These are phyloP conservation scores for Haemoproteus tartakovskyi DNA, from an alignment of 169 alveolate genomes.

Conservation along the genomic window DNA sequence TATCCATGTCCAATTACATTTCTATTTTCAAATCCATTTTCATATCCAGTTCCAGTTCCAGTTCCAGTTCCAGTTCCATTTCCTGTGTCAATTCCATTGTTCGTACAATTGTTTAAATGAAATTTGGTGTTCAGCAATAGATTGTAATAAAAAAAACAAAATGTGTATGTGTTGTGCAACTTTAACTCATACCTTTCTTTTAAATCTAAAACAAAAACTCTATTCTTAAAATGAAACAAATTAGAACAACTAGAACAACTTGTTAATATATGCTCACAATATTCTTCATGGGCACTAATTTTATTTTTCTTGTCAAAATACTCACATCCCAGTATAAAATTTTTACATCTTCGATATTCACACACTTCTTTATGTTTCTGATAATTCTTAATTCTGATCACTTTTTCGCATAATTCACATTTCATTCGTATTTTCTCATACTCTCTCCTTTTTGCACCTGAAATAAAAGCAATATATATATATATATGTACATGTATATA, in stretches of 20 bases:
- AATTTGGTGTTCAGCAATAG: slow-evolving; percentile 45
- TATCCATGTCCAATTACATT: too few relatives aligned
- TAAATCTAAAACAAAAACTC: slow-evolving; percentile 22
- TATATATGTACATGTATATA: too few relatives aligned
- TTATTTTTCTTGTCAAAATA: slow-evolving; percentile 42
- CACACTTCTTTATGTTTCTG: slow-evolving; percentile 28
- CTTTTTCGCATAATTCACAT: slow-evolving; percentile 26
- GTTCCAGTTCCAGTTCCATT: too few relatives aligned
- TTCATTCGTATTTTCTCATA: slow-evolving; percentile 52
- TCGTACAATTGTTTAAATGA: too few relatives aligned
- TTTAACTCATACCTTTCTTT: slow-evolving; percentile 37
- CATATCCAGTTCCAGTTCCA: too few relatives aligned
- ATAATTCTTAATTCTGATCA: slow-evolving; percentile 33
- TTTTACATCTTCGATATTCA: slow-evolving; percentile 47
- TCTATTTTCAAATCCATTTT: too few relatives aligned
- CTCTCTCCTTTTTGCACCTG: slow-evolving; percentile 41
- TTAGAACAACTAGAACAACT: slow-evolving; percentile 57
- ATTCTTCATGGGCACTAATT: slow-evolving; percentile 37
- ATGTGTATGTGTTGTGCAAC: slow-evolving; percentile 15
- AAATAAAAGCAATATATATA: too few relatives aligned
- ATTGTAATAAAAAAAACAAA: slow-evolving; percentile 51
- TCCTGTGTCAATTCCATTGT: too few relatives aligned
- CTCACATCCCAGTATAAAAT: slow-evolving; percentile 64
- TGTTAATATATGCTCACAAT: slow-evolving; percentile 59
- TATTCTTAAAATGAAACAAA: slow-evolving; percentile 58